Evolutionary conservation across 768 basidiomycete genomes (phyloP), one percentile per base, ranked within the genome.

Genomic region (Serendipita sp.): DNA sequence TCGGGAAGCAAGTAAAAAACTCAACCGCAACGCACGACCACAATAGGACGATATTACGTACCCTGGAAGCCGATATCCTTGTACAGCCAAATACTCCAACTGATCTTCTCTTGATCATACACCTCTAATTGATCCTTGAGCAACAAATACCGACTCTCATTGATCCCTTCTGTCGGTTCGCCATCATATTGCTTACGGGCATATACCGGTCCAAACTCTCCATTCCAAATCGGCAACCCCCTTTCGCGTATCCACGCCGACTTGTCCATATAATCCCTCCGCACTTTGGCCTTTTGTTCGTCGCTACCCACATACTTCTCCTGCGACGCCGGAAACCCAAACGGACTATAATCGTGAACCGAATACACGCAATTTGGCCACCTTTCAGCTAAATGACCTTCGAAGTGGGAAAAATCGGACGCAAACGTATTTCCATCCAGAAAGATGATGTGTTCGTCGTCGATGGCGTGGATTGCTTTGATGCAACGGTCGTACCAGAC

Each of bases 41-140:
- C 44, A 54, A 51, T 10, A 18, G 38, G 30, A 64, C 16, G 23
- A n/a, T 44, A 32, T 1, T 46, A 28, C 66, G 48, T 65, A 63
- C 70, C 71, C 64, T 72, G 71, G 65, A 72, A 71, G 2, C 87
- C 87, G 68, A 88, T 86, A 69, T 88, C 86, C 69, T 87, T 91
- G 80, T 88, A 91, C 18, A 89, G 75, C 90, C 90, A 91, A 76
- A 91, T 91, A 0, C 85, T 84, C 88, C 88, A 90, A 71, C 82
- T 83, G 44, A 65, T 48, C 56, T 58, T 15, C 45, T 82, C 83
- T 74, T 83, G 70, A 69, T 81, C 80, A 74, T 91, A 91, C 65
- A 91, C 82, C 44, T 75, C 75, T 23, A 91, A 76, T 70, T 92
- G 90, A 70, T 88, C 85, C 65, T 83, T 78, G 66, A 90, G 78